Evolutionary conservation across 345 rosid species (phyloP).

Genomic region (Salix purpurea): DNA sequence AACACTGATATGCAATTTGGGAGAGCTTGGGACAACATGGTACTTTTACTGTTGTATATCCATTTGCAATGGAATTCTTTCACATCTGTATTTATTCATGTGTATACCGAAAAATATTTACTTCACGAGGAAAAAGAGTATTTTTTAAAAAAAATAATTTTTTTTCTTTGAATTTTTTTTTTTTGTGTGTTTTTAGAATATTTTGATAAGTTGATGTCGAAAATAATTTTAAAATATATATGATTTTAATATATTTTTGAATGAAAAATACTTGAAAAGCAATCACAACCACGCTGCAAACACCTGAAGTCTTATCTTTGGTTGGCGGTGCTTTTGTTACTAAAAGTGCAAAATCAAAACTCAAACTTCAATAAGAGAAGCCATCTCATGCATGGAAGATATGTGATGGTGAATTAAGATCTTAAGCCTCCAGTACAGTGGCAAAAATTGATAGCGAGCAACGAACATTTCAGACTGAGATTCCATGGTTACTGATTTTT

Average conservation of each 20-base stretch:
- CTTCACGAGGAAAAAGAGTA: not conserved
- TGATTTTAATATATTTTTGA: no score
- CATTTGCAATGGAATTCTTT: not conserved
- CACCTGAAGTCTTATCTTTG: no score
- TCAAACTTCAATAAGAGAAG: not conserved
- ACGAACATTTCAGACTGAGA: slow-evolving; percentile 52
- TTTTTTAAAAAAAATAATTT: no score
- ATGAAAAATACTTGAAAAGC: no score
- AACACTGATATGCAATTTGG: not conserved
- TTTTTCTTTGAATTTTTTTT: no score
- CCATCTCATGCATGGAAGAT: slow-evolving; percentile 16
- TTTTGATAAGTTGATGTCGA: no score
- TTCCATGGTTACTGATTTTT: slow-evolving; percentile 85
- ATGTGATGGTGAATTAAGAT: not conserved
- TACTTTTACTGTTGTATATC: not conserved
- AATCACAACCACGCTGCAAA: no score
- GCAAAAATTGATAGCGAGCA: not conserved
- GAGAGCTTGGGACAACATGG: not conserved
- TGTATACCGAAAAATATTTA: not conserved
- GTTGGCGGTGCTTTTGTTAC: not conserved
- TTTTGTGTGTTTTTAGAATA: no score
- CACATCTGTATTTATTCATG: not conserved
- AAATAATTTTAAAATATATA: no score
- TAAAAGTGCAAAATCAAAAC: not conserved
- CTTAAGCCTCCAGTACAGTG: not conserved